Evolutionary conservation across 352 stramenopile genomes (phyloP), one percentile per base, ranked within the genome.

Genomic region (Plasmopara halstedii): DNA sequence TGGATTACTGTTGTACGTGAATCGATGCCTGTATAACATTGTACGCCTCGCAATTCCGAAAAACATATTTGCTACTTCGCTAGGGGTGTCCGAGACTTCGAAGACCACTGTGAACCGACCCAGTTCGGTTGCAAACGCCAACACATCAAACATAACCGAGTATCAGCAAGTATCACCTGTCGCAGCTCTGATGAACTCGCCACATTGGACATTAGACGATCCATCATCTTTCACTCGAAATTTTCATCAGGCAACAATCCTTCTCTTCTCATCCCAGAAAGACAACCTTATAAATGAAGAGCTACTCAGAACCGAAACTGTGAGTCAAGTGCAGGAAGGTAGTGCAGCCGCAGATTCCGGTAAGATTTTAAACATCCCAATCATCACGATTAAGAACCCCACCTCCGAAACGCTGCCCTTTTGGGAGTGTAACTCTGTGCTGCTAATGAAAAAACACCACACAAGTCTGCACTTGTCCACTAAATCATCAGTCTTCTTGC

Each of bases 221-320:
- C 51, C 45, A 1, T 65, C 53, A n/a, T 21, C 26, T 6, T 64
- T 72, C 23, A 26, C 19, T 13, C 14, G 21, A 10, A 41, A 71
- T 10, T 20, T 42, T 8, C 3, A 18, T 1, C n/a, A 72, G 10
- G 50, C 50, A 5, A 18, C 27, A 19, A 18, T 29, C 19, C 20
- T 73, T 29, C 50, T 80, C 0, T 77, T 77, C 26, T 54, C 31
- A 13, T 46, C 56, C n/a, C 69, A 80, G 36, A 80, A 77, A 27
- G 45, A 69, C 10, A 54, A 43, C 32, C 41, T 80, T 2, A 53
- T 77, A 21, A 31, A 47, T 8, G 54, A 68, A 48, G 46, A 59
- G 6, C 29, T 80, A 15, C 38, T 19, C 3, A 55, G 44, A 19
- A 67, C 69, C 6, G 51, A 46, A 22, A 60, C 48, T 8, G 13